A percentile compares a stretch with the other conserved stretches of the same genome.
phyloP scores from a whole-genome alignment of 75 land plant species.

The Pinus albicaulis region DNA sequence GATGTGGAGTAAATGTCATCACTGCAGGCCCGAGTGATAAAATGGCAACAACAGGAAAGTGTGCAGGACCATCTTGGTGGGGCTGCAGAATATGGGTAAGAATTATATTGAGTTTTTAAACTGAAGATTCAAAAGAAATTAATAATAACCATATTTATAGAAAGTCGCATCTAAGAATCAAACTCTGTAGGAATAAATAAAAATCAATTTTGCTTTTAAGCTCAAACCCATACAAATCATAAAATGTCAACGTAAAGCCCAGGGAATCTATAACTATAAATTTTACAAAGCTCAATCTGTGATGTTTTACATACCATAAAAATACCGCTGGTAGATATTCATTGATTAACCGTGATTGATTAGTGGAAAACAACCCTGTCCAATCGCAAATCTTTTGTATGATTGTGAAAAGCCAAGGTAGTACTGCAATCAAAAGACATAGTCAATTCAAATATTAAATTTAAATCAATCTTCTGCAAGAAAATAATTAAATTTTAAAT shows the following conservation, averaged over 20 bases:
- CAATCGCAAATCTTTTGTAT: constrained; percentile 53
- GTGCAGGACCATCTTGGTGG: constrained; percentile 98
- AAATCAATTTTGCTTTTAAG: too few species aligned
- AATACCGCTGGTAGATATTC: constrained; percentile 93
- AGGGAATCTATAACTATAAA: not conserved
- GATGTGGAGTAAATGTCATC: constrained; percentile 86
- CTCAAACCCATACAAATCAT: not conserved
- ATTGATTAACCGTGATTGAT: constrained; percentile 94
- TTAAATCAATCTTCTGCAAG: too few species aligned
- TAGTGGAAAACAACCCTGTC: constrained; percentile 74
- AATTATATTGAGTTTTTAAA: not conserved
- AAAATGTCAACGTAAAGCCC: not conserved
- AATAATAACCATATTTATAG: not conserved
- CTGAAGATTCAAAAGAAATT: not conserved
- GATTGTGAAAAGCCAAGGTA: constrained; percentile 67
- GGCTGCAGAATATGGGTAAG: constrained; percentile 48
- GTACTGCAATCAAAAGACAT: constrained; percentile 51
- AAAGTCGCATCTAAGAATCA: not conserved
- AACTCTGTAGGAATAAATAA: not conserved
- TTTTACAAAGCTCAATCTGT: not conserved
- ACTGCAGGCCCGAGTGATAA: constrained; percentile 89
- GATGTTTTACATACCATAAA: constrained; percentile 64
- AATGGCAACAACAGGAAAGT: constrained; percentile 91
- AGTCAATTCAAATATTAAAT: not conserved
- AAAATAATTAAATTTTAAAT: too few species aligned